These are phyloP conservation scores for Cystoderma amianthinum DNA, from an alignment of 768 basidiomycete species.

Conservation along the genomic window DNA sequence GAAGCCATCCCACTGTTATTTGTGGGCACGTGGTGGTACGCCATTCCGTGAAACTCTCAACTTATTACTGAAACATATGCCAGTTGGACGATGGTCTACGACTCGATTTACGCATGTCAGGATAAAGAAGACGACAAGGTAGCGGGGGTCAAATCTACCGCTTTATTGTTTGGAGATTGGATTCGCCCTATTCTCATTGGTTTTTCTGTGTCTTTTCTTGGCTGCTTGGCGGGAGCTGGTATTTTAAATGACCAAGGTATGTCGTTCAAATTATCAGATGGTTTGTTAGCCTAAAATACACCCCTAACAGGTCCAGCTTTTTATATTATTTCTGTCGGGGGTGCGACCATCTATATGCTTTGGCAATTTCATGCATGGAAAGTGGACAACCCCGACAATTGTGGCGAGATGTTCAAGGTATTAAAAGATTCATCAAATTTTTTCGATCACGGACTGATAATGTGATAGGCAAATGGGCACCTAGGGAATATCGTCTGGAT, in stretches of 20 bases:
- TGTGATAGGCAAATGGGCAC: background rate
- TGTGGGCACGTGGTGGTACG: background rate
- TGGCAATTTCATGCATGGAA: conserved; percentile 5
- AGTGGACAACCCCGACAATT: background rate
- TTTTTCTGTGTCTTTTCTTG: conserved; percentile 25
- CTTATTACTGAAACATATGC: too few relatives aligned
- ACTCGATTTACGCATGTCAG: conserved; percentile 58
- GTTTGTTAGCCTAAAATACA: background rate
- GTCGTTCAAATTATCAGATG: background rate
- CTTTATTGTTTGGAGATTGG: conserved; percentile 45
- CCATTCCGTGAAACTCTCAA: too few relatives aligned
- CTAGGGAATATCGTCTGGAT: background rate
- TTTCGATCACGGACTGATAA: background rate
- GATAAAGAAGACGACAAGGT: conserved; percentile 52
- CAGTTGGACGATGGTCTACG: conserved; percentile 5
- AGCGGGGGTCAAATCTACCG: conserved; percentile 57
- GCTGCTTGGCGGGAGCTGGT: conserved; percentile 17
- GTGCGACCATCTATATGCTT: background rate
- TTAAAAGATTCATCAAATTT: too few relatives aligned
- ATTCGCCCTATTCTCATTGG: conserved; percentile 34
- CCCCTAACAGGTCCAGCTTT: conserved; percentile 1
- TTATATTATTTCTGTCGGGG: conserved; percentile 3
- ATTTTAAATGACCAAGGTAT: conserved; percentile 4
- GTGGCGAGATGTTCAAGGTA: conserved; percentile 1
- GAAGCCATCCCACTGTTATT: background rate